Base-by-base conservation (phyloP, 73 alveolate genomes). In the Paramecium sonneborni region DNA sequence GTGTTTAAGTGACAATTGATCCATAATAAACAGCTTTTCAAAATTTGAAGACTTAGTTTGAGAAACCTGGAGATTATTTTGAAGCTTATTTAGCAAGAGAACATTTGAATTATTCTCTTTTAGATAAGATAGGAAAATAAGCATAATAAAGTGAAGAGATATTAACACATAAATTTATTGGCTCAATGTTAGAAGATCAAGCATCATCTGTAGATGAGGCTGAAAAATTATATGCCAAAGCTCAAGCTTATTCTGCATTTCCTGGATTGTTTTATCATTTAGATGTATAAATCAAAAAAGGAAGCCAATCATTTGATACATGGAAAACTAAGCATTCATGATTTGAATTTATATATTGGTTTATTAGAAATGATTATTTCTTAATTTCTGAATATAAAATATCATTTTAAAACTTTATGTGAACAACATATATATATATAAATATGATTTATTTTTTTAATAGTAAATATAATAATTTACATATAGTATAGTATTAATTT, bases 31-130 rank as follows among this genome's bases (percentile, higher is more conserved):
- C 84, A 62, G 84, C 44, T 14, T 62, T 62, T 9, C 18, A 26
- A 62, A 32, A 32, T 26, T 2, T 62, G 28, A 62, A 62, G 84
- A 62, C 48, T 62, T 21, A 62, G 6, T 62, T 62, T 32, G 84
- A 62, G 24, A 62, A 62, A 32, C 84, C 84, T 30, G 84, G 84
- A 62, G 84, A 62, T 11, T 62, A 30, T 32, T 62, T 62, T n/a
- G 84, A 62, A 32, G 84, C 84, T 26, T 62, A 62, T 28, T 62
- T 62, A 62, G 84, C 84, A 62, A 62, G 84, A 32, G 84, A 62
- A 28, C 84, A 62, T 62, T 62, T 62, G 46, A 62, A 62, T 26
- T 62, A 62, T 62, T 62, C 84, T 30, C 20, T 62, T 0, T 28
- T 62, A 7, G 46, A 62, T 62, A 11, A 62, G 21, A 62, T 62